Percentiles rank a stretch among this genome's conserved stretches.
Evolutionary conservation across 345 rosid species (phyloP).

Genomic region (Citrus maxima): DNA sequence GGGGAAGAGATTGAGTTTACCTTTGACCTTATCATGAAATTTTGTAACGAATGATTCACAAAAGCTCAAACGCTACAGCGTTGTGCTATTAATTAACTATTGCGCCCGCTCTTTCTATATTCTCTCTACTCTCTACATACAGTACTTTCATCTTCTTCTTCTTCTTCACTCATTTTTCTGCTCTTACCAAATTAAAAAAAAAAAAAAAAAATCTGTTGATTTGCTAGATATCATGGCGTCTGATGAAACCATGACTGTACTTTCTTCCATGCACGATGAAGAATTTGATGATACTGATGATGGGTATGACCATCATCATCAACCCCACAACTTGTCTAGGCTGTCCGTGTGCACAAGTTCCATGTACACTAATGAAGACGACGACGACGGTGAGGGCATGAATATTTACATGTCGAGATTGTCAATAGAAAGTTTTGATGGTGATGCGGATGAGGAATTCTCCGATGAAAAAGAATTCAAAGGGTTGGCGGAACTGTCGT

Average conservation of each 20-base stretch:
- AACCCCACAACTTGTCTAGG: slow-evolving; percentile 52
- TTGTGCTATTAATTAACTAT: background rate
- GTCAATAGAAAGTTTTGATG: slow-evolving; percentile 67
- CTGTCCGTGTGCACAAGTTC: slow-evolving; percentile 70
- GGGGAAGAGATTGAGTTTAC: background rate
- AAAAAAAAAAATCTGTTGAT: background rate
- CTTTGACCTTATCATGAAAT: slow-evolving; percentile 13
- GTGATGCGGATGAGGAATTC: slow-evolving; percentile 71
- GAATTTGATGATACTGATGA: slow-evolving; percentile 53
- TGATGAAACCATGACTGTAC: slow-evolving; percentile 32
- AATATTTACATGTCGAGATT: slow-evolving; percentile 41
- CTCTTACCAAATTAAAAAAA: background rate
- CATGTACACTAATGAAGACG: slow-evolving; percentile 44
- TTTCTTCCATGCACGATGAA: slow-evolving; percentile 31
- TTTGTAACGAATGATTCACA: slow-evolving; percentile 20
- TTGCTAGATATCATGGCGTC: slow-evolving; percentile 39
- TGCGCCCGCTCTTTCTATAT: background rate
- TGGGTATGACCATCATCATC: slow-evolving; percentile 36
- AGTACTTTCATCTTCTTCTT: background rate
- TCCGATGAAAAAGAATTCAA: slow-evolving; percentile 40
- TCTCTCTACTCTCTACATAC: background rate
- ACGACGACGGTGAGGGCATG: slow-evolving; percentile 21
- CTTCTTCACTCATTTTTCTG: background rate
- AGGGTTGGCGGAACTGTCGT: slow-evolving; percentile 29
- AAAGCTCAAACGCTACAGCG: slow-evolving; percentile 24